Evolutionary conservation across 306 rosid genomes (phyloP).

Genomic region (Gastrolobium bilobum): DNA sequence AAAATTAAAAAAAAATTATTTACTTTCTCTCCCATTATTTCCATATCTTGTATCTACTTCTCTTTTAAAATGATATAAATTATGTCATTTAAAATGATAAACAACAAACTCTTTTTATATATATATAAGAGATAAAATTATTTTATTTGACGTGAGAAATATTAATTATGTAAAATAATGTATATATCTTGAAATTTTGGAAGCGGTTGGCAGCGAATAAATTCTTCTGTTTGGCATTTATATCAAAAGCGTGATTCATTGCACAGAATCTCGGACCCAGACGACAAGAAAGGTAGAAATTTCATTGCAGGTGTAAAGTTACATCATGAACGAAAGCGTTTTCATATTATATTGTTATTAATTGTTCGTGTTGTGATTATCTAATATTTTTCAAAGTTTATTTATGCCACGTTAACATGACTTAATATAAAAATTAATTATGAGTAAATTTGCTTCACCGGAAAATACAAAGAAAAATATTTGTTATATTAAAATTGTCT

Average conservation of each 20-base stretch:
- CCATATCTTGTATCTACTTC: no score
- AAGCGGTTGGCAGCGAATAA: background rate
- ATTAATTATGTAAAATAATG: background rate
- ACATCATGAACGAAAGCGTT: background rate
- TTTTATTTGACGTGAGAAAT: no score
- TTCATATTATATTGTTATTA: background rate
- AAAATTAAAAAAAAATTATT: no score
- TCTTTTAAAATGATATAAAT: no score
- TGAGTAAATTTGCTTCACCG: background rate
- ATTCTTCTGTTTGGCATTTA: conserved; percentile 50
- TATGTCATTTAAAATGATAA: no score
- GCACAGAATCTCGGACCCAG: conserved; percentile 6
- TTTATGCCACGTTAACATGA: background rate
- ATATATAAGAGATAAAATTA: no score
- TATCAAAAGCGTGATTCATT: conserved; percentile 5
- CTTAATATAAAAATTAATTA: background rate
- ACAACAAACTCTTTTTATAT: no score
- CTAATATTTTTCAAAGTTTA: background rate
- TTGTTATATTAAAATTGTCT: background rate
- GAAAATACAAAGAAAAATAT: background rate
- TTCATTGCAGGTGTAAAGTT: conserved; percentile 17
- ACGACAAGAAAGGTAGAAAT: conserved; percentile 22
- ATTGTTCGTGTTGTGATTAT: background rate
- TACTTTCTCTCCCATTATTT: no score
- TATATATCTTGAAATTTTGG: conserved; percentile 7